Conservation (phyloP, 768 basidiomycete species). For the Antrodiella citrinella region DNA sequence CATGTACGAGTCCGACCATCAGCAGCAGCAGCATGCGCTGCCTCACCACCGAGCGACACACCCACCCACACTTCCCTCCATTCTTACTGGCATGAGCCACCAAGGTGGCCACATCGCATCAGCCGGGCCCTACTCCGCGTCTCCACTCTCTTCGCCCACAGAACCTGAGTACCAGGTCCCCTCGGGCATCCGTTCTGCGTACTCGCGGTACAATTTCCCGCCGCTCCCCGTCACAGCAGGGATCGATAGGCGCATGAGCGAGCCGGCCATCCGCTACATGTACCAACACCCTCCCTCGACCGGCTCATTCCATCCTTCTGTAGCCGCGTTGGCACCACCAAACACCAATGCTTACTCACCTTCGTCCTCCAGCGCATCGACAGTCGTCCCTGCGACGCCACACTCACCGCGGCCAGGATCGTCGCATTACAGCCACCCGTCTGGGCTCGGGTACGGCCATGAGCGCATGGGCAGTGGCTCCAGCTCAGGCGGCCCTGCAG, state of each 20-base stretch:
- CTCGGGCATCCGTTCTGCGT: neutral
- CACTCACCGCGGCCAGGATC: neutral
- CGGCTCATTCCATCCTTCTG: neutral
- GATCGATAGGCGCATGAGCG: slow-evolving; percentile 1
- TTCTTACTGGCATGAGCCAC: neutral
- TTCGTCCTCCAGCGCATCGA: neutral
- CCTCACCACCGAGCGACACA: neutral
- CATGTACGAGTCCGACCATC: neutral
- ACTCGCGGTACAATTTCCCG: neutral
- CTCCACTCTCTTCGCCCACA: neutral
- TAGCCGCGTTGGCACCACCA: neutral
- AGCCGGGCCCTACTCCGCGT: neutral
- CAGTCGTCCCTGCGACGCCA: neutral
- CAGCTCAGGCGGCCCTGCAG: neutral
- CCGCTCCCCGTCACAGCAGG: neutral
- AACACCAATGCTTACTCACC: neutral
- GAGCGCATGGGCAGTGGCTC: neutral
- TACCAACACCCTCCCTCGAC: neutral
- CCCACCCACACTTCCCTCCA: neutral
- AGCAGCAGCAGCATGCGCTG: neutral
- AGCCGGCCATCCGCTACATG: neutral
- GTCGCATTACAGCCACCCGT: neutral
- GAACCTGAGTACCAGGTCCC: neutral
- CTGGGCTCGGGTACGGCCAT: neutral
- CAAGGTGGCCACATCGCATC: neutral